These are phyloP conservation scores for Fusarium newnesense DNA, from an alignment of 2,329 filamentous ascomycete genomes.

Conservation along the genomic window DNA sequence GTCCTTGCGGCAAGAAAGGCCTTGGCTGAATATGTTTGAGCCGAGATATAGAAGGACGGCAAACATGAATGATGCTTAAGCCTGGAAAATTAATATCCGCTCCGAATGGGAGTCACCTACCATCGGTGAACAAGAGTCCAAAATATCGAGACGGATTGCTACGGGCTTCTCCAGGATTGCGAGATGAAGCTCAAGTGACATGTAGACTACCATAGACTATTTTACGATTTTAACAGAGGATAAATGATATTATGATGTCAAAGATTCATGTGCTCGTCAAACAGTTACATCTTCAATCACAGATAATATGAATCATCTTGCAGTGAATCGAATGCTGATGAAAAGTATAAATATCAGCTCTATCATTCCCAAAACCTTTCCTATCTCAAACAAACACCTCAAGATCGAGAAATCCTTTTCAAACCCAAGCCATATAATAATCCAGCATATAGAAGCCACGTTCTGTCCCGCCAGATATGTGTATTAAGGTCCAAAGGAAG, in stretches of 20 bases:
- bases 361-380: too few species aligned
- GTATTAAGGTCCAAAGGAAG: neutral
- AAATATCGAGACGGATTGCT: rapidly evolving
- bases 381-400: too few species aligned
- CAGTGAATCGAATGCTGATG: neutral
- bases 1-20: neutral
- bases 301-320: neutral
- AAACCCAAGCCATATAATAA: rapidly evolving
- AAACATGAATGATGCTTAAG: neutral
- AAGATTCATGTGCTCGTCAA: neutral
- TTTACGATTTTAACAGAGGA: neutral
- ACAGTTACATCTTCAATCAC: rapidly evolving
- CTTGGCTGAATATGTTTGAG: slow-evolving; percentile 6
- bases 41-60: neutral
- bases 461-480: neutral
- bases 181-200: neutral
- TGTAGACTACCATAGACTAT: too few species aligned
- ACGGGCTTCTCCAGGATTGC: neutral
- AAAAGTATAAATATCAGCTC: neutral
- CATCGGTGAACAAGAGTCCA: too few species aligned
- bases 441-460: neutral
- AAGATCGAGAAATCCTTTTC: neutral
- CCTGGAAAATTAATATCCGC: neutral
- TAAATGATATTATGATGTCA: neutral
- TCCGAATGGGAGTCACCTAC: neutral